Percentiles rank a stretch among this genome's conserved stretches.
Evolutionary conservation across 768 basidiomycete species (phyloP).

Genomic region (Kwoniella bestiolae): DNA sequence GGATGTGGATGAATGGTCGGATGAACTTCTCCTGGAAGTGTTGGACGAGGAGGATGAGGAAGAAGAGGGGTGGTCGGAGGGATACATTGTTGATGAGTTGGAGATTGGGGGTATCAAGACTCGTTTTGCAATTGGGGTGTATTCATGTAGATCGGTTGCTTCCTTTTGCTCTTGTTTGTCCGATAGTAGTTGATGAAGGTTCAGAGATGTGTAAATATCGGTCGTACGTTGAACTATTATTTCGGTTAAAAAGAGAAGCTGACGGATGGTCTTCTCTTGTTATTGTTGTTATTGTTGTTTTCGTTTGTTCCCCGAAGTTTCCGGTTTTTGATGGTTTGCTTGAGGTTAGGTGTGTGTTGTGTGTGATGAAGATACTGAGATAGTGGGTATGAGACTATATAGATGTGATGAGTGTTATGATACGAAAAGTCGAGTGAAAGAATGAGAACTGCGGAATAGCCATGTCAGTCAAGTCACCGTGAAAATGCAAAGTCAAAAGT

Average conservation of each 20-base stretch:
- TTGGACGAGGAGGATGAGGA: conserved; percentile 1
- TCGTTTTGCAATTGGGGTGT: no score
- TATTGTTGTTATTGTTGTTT: conserved; percentile 1
- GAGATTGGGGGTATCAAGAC: no score
- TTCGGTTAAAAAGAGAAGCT: neutral
- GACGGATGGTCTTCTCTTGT: neutral
- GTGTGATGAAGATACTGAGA: no score
- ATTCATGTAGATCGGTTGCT: no score
- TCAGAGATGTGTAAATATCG: no score
- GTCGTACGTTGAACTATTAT: no score
- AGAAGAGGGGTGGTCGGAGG: neutral
- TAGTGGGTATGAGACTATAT: no score
- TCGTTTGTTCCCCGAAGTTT: neutral
- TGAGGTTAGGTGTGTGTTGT: neutral
- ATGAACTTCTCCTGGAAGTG: conserved; percentile 1
- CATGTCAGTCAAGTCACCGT: neutral
- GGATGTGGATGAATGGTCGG: conserved; percentile 5
- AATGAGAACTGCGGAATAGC: neutral
- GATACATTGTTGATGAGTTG: neutral
- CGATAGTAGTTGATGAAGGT: no score
- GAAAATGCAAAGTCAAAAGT: neutral
- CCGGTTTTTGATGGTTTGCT: neutral
- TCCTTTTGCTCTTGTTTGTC: no score
- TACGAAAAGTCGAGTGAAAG: no score
- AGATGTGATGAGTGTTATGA: no score